Base-by-base conservation (phyloP, 345 rosid genomes). In the Citrus glauca region DNA sequence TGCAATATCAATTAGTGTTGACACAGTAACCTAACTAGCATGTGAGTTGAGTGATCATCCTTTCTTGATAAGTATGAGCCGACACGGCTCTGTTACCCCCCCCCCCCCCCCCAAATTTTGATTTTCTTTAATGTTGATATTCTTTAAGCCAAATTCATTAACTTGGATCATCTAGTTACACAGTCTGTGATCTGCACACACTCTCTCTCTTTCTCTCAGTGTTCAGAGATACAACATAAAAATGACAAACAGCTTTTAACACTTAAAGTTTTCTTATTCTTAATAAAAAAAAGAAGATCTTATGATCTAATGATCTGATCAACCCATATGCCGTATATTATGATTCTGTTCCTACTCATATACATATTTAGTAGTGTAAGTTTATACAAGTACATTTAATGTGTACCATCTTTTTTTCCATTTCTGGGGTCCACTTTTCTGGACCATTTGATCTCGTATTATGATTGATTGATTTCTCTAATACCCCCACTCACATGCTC, bases 401-500 rank as follows among this genome's bases (percentile, higher is more conserved):
- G 71, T 24, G 84, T 78, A 83, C 83, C 73, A 27, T 72, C 10
- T 65, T 69, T 32, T 32, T 66, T 40, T 6, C 13, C 19, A 7
- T 17, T 22, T 1, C 40, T 2, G 30, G 32, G 79, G 77, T 45
- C 76, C 76, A 64, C 40, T 73, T 62, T 69, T 78, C 30, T 42
- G 65, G 45, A 73, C 75, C 78, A 64, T 77, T 19, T 9, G 64
- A 78, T 85, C 57, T 71, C 22, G 59, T 37, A 5, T 56, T 4
- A 72, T 72, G 9, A 25, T 38, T 62, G 82, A 78, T 65, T 64
- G 79, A 82, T 81, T 74, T 83, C 69, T 66, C 8, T 57, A 69
- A 22, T 61, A 50, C 73, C 42, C 42, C 45, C 33, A 62, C 16
- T 76, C 86, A 85, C 91, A 82, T 85, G 88, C 80, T 73, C 83